Evolutionary conservation across 2,329 filamentous ascomycete species (phyloP).

Genomic region (Colletotrichum tanaceti): DNA sequence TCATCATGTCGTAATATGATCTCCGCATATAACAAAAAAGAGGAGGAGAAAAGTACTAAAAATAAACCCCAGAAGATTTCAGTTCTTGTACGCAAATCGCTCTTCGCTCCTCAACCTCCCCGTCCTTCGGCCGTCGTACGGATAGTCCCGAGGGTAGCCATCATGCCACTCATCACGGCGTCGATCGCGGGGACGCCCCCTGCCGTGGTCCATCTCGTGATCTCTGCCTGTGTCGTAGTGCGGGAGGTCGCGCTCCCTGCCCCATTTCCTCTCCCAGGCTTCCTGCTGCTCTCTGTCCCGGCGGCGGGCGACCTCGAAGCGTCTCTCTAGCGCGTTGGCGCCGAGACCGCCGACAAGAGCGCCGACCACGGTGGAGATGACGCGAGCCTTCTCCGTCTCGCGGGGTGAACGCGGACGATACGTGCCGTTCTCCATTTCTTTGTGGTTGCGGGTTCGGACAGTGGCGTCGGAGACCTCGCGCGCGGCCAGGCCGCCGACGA

Average conservation of each 20-base stretch:
- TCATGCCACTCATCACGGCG: constrained; percentile 46
- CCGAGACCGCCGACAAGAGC: constrained; percentile 67
- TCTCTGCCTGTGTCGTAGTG: constrained; percentile 44
- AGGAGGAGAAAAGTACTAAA: neutral
- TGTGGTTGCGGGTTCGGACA: constrained; percentile 45
- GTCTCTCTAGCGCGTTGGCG: constrained; percentile 62
- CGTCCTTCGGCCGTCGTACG: constrained; percentile 43
- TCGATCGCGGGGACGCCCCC: constrained; percentile 41
- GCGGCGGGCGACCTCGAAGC: constrained; percentile 53
- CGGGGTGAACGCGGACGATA: constrained; percentile 31
- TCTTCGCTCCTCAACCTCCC: constrained; percentile 36
- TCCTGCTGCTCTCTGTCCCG: constrained; percentile 49
- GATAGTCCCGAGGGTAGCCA: constrained; percentile 36
- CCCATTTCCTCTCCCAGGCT: constrained; percentile 51
- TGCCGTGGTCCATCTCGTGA: constrained; percentile 37
- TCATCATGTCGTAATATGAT: constrained; percentile 6
- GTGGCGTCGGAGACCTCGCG: constrained; percentile 59
- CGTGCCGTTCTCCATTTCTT: constrained; percentile 34
- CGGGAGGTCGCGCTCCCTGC: constrained; percentile 45
- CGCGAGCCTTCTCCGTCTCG: constrained; percentile 49
- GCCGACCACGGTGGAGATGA: constrained; percentile 64
- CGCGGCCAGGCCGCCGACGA: constrained; percentile 66
- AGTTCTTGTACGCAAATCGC: constrained; percentile 27
- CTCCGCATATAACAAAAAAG: neutral
- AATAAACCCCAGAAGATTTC: neutral